Conservation (phyloP, 345 rosid species). For the Acer negundo region DNA sequence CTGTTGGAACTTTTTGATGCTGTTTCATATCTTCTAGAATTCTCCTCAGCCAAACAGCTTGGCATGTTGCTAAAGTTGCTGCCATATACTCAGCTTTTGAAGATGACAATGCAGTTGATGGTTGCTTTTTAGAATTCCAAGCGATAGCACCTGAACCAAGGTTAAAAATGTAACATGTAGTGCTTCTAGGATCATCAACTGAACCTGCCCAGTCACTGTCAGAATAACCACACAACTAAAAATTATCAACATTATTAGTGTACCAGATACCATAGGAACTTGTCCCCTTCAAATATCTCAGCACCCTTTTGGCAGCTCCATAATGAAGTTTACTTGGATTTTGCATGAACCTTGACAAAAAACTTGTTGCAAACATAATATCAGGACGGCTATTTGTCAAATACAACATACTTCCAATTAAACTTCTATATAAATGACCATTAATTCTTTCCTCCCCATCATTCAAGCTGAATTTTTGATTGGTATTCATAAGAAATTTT, state of each 20-base stretch:
- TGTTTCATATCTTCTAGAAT: not conserved
- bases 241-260: no score
- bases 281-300: not conserved
- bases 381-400: not conserved
- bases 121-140: constrained; percentile 6
- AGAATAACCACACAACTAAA: not conserved
- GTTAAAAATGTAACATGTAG: no score
- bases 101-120: not conserved
- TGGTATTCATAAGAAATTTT: not conserved
- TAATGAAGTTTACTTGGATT: constrained; percentile 4
- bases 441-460: not conserved
- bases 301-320: not conserved
- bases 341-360: not conserved
- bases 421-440: not conserved
- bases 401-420: not conserved
- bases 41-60: constrained; percentile 1
- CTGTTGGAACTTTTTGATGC: no score
- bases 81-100: constrained; percentile 5
- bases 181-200: no score
- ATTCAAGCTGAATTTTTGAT: not conserved
- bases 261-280: no score
- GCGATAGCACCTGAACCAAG: not conserved
- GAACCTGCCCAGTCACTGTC: not conserved
- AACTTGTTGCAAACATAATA: not conserved
- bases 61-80: not conserved